Evolutionary conservation across 768 basidiomycete genomes (phyloP).

Genomic region (Cystobasidium onofrii): DNA sequence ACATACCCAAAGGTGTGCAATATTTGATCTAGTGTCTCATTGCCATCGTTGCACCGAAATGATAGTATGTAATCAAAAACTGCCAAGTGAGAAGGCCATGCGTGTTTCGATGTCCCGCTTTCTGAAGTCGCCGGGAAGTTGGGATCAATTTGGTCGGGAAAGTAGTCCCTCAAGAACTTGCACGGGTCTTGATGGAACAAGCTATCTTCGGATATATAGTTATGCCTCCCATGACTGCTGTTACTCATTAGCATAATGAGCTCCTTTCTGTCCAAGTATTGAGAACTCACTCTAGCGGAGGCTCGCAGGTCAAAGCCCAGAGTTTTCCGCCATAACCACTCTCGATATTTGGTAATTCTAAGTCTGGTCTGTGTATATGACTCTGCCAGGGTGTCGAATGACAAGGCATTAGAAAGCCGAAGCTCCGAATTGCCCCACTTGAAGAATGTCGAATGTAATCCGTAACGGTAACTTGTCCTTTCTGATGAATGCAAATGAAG

Average conservation of each 20-base stretch:
- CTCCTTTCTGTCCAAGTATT: neutral
- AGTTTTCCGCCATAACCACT: slow-evolving; percentile 48
- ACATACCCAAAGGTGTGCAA: slow-evolving; percentile 57
- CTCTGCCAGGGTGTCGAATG: slow-evolving; percentile 92
- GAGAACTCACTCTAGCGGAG: slow-evolving; percentile 67
- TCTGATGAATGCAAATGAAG: slow-evolving; percentile 56
- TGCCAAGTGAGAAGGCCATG: slow-evolving; percentile 74
- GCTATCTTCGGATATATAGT: slow-evolving; percentile 71
- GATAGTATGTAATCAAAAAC: slow-evolving; percentile 70
- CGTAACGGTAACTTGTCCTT: slow-evolving; percentile 69
- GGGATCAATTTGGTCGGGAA: slow-evolving; percentile 59
- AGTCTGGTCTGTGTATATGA: slow-evolving; percentile 65
- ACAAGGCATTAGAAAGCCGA: slow-evolving; percentile 89
- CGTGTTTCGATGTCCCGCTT: slow-evolving; percentile 53
- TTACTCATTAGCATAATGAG: slow-evolving; percentile 9
- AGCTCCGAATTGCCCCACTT: slow-evolving; percentile 49
- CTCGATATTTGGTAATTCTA: slow-evolving; percentile 47
- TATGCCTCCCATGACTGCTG: slow-evolving; percentile 51
- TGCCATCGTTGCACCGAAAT: slow-evolving; percentile 37
- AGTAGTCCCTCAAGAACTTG: slow-evolving; percentile 58
- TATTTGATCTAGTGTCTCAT: slow-evolving; percentile 51
- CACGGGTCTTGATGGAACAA: slow-evolving; percentile 68
- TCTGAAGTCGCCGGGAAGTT: slow-evolving; percentile 49
- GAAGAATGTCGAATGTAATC: slow-evolving; percentile 58
- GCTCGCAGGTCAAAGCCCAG: slow-evolving; percentile 90